These are phyloP conservation scores for Trichophyton mentagrophytes DNA, from an alignment of 2,329 filamentous ascomycete genomes.

Conservation along the genomic window DNA sequence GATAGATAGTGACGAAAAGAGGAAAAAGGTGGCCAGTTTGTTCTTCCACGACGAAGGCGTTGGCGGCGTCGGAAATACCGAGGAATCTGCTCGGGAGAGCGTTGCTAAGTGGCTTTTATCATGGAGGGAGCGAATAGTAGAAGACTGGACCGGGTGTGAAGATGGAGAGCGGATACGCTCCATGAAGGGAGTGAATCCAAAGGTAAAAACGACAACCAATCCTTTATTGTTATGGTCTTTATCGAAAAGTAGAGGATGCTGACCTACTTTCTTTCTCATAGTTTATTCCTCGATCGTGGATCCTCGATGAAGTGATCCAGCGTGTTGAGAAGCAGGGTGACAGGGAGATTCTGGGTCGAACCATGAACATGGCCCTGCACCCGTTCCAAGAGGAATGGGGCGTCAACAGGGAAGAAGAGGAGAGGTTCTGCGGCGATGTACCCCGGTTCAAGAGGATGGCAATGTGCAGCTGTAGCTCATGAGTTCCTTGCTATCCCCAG, in stretches of 20 bases:
- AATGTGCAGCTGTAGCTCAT: slow-evolving; percentile 95
- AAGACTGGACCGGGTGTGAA: slow-evolving; percentile 58
- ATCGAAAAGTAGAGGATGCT: neutral
- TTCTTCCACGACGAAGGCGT: slow-evolving; percentile 74
- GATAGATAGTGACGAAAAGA: slow-evolving; percentile 50
- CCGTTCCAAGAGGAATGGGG: slow-evolving; percentile 63
- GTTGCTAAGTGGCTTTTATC: slow-evolving; percentile 69
- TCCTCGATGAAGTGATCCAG: slow-evolving; percentile 84
- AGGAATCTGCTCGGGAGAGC: slow-evolving; percentile 51
- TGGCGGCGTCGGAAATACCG: slow-evolving; percentile 44
- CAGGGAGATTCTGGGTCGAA: slow-evolving; percentile 58
- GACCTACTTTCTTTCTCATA: slow-evolving; percentile 15
- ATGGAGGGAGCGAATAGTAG: slow-evolving; percentile 58
- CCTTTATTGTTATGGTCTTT: neutral
- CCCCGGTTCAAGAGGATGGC: slow-evolving; percentile 64
- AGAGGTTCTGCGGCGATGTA: slow-evolving; percentile 74
- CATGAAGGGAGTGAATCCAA: slow-evolving; percentile 86
- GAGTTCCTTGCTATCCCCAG: slow-evolving; percentile 4
- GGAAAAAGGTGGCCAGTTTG: slow-evolving; percentile 50
- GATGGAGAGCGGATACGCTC: slow-evolving; percentile 53
- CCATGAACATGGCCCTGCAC: slow-evolving; percentile 71
- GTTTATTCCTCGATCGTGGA: slow-evolving; percentile 82
- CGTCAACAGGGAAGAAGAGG: slow-evolving; percentile 59
- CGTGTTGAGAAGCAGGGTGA: slow-evolving; percentile 77
- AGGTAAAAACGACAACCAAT: slow-evolving; percentile 28